Conservation (phyloP, 345 rosid genomes). For the Salix koriyanagi region DNA sequence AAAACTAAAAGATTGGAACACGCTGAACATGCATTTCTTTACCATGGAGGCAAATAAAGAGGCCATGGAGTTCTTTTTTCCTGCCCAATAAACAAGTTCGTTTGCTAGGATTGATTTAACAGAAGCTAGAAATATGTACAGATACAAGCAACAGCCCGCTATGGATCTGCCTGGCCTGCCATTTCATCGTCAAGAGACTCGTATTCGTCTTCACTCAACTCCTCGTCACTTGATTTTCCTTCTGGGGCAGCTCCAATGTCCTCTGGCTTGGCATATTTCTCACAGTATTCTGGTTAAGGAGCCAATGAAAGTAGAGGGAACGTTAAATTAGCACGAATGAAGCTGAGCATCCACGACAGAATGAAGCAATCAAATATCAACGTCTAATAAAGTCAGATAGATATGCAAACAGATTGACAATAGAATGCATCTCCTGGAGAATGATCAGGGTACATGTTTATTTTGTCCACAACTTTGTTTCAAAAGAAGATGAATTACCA, state of each 20-base stretch:
- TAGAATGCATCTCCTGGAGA: background rate
- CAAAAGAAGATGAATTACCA: background rate
- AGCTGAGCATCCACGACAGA: background rate
- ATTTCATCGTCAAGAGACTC: conserved; percentile 46
- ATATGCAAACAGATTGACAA: background rate
- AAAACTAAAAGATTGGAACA: background rate
- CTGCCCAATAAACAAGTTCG: background rate
- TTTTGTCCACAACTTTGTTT: background rate
- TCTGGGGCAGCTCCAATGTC: conserved; percentile 37
- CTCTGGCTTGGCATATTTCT: conserved; percentile 60
- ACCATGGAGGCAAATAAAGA: conserved; percentile 9
- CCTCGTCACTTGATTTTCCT: conserved; percentile 46
- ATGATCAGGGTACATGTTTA: background rate
- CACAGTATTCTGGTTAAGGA: conserved; percentile 43
- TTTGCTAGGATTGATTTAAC: background rate
- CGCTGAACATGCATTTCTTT: conserved; percentile 16
- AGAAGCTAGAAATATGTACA: conserved; percentile 19
- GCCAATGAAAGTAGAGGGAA: background rate
- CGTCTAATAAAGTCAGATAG: background rate
- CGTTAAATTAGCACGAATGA: background rate
- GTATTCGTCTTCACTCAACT: conserved; percentile 43
- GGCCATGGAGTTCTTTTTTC: background rate
- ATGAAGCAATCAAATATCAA: background rate
- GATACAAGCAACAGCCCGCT: conserved; percentile 1
- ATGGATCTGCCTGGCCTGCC: conserved; percentile 53